A percentile compares a stretch with the other conserved stretches of the same genome.
Evolutionary conservation across 345 rosid genomes (phyloP).

Genomic region (Acer campestre): DNA sequence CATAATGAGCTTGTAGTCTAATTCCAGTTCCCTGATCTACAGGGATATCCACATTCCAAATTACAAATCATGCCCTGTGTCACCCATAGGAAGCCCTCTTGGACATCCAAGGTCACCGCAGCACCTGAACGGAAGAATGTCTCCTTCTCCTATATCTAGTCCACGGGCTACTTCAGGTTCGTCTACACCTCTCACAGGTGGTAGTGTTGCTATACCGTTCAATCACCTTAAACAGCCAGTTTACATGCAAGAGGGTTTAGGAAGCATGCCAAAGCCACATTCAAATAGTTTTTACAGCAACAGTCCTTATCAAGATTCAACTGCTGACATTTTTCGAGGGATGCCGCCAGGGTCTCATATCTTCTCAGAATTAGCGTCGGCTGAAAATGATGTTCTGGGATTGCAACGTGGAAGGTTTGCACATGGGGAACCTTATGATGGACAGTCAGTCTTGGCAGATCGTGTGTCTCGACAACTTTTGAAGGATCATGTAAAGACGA

Average conservation of each 20-base stretch:
- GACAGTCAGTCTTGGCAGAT: constrained; percentile 57
- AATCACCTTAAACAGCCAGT: constrained; percentile 41
- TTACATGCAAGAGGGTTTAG: constrained; percentile 51
- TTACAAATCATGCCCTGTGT: constrained; percentile 64
- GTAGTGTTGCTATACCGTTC: constrained; percentile 53
- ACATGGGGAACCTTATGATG: constrained; percentile 40
- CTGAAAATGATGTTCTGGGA: constrained; percentile 39
- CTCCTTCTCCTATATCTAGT: constrained; percentile 68
- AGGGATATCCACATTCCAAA: constrained; percentile 52
- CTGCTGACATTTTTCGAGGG: constrained; percentile 46
- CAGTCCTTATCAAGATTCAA: constrained; percentile 43
- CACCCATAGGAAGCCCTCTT: constrained; percentile 68
- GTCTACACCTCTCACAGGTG: constrained; percentile 60
- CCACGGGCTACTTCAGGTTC: constrained; percentile 62
- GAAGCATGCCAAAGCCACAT: constrained; percentile 39
- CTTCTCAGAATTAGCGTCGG: constrained; percentile 39
- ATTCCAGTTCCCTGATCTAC: constrained; percentile 24
- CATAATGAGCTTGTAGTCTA: constrained; percentile 7
- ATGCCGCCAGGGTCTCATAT: constrained; percentile 45
- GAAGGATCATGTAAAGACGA: constrained; percentile 46
- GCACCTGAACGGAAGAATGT: constrained; percentile 57
- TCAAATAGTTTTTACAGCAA: constrained; percentile 34
- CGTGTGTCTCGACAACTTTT: constrained; percentile 58
- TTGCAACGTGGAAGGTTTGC: constrained; percentile 42
- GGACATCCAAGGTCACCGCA: constrained; percentile 54